Percentiles rank a stretch among this genome's conserved stretches.
phyloP scores from a whole-genome alignment of 805 yeast genomes.

The Debaryomyces tyrocola region DNA sequence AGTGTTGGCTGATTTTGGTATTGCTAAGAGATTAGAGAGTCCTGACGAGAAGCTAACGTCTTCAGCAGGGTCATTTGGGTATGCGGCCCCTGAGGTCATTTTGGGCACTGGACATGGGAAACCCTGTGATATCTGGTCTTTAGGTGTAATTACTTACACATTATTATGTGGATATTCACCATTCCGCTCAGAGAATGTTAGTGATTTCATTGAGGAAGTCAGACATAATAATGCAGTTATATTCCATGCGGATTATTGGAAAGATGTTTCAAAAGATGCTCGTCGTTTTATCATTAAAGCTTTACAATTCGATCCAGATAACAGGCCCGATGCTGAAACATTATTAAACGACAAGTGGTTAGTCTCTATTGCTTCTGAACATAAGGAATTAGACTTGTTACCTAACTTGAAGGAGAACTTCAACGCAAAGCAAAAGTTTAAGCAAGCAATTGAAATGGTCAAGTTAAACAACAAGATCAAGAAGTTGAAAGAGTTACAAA shows the following conservation, averaged over 20 bases:
- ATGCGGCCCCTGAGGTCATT: constrained; percentile 95
- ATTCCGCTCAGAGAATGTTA: constrained; percentile 78
- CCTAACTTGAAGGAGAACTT: constrained; percentile 80
- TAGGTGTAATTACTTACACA: constrained; percentile 92
- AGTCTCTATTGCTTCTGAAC: constrained; percentile 46
- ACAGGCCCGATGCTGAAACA: constrained; percentile 67
- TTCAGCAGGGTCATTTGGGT: constrained; percentile 92
- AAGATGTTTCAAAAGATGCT: constrained; percentile 74
- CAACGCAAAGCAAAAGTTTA: constrained; percentile 80
- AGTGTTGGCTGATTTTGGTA: constrained; percentile 94
- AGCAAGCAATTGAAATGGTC: constrained; percentile 83
- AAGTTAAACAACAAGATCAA: constrained; percentile 76
- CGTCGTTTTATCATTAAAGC: constrained; percentile 72
- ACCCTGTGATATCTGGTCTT: constrained; percentile 94
- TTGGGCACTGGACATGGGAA: constrained; percentile 84
- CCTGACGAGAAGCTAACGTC: constrained; percentile 62
- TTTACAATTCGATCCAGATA: constrained; percentile 63
- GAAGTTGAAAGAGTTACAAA: constrained; percentile 63
- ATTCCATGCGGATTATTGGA: constrained; percentile 89
- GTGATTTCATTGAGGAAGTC: constrained; percentile 80
- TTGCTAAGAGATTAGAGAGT: constrained; percentile 71
- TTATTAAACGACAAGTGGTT: constrained; percentile 75
- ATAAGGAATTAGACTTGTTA: constrained; percentile 64
- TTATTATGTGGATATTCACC: constrained; percentile 91
- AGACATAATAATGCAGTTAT: constrained; percentile 69